Percentiles rank a stretch among this genome's conserved stretches.
These are phyloP conservation scores for Amoebophrya sp. DNA, from an alignment of 169 alveolate species.

Conservation along the genomic window DNA sequence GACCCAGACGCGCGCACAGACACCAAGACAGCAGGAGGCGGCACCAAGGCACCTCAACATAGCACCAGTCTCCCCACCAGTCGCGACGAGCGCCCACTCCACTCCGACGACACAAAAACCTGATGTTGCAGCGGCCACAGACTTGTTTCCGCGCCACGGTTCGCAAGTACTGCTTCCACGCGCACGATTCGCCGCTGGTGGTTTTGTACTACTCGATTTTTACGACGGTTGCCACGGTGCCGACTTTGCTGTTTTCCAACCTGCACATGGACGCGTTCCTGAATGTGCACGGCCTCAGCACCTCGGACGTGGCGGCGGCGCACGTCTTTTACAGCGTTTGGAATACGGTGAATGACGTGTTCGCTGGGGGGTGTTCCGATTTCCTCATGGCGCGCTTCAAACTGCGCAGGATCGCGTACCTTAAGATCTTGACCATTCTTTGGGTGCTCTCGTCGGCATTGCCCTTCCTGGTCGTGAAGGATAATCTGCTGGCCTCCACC, in stretches of 20 bases:
- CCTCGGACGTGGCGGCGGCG: background rate
- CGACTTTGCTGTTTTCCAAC: background rate
- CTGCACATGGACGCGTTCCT: background rate
- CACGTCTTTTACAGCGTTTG: background rate
- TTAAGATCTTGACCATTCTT: background rate
- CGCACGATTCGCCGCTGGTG: background rate
- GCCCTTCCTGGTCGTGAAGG: background rate
- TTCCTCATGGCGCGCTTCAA: background rate
- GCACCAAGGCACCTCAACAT: too few species aligned
- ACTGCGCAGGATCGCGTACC: background rate
- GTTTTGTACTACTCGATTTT: background rate
- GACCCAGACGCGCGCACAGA: too few species aligned
- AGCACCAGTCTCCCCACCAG: too few species aligned
- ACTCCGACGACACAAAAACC: too few species aligned
- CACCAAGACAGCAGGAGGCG: too few species aligned
- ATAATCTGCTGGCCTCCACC: too few species aligned
- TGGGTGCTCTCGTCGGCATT: background rate
- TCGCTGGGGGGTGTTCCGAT: background rate
- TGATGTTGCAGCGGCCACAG: too few species aligned
- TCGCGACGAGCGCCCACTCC: too few species aligned
- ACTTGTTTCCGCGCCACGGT: too few species aligned
- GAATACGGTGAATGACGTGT: background rate
- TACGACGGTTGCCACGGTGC: background rate
- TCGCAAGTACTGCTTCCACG: background rate
- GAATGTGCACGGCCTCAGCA: background rate